phyloP scores from a whole-genome alignment of 2,329 filamentous ascomycete species.

The Nigrograna mackinnonii region DNA sequence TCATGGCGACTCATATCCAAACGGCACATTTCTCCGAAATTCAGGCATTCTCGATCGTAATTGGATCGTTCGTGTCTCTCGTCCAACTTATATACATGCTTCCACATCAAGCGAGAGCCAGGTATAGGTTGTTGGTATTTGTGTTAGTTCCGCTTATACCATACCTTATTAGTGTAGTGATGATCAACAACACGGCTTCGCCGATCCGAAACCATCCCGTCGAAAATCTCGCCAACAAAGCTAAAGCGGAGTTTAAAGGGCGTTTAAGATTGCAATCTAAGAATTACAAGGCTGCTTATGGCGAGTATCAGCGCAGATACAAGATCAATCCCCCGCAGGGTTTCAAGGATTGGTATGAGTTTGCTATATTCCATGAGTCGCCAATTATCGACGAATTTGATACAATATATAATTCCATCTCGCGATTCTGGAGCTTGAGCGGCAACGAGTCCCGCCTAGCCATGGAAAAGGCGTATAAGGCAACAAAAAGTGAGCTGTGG shows the following conservation, averaged over 20 bases:
- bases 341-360: slow-evolving; percentile 53
- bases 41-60: background rate
- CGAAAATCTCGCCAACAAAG: slow-evolving; percentile 16
- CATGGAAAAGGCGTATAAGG: slow-evolving; percentile 1
- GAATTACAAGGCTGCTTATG: slow-evolving; percentile 36
- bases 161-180: background rate
- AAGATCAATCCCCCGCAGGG: slow-evolving; percentile 49
- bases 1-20: background rate
- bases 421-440: slow-evolving; percentile 46
- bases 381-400: slow-evolving; percentile 58
- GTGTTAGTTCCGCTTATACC: background rate
- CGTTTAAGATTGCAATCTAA: slow-evolving; percentile 44
- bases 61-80: background rate
- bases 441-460: background rate
- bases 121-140: background rate
- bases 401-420: slow-evolving; percentile 43
- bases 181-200: slow-evolving; percentile 13
- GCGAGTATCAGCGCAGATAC: slow-evolving; percentile 52
- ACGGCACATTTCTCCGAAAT: background rate
- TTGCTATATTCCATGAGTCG: slow-evolving; percentile 44
- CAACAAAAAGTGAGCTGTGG: slow-evolving; percentile 5
- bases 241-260: slow-evolving; percentile 31
- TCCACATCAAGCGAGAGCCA: background rate
- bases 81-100: slow-evolving; percentile 2
- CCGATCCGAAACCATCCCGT: background rate